These are phyloP conservation scores for Aspergillus texensis DNA, from an alignment of 2,329 filamentous ascomycete species.

Conservation along the genomic window DNA sequence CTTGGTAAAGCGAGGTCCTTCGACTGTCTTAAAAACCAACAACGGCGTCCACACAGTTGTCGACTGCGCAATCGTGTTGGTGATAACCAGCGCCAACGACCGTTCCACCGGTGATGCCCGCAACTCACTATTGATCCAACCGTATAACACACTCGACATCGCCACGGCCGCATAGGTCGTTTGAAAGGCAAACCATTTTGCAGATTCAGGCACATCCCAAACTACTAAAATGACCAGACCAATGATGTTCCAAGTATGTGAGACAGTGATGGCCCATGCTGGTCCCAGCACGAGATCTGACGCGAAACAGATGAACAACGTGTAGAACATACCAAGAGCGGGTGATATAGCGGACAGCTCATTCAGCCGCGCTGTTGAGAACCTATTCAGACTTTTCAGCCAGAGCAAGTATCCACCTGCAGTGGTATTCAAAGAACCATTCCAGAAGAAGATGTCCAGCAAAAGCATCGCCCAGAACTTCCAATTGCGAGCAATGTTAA, in stretches of 20 bases:
- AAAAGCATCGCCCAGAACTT: constrained; percentile 30
- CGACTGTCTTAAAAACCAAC: constrained; percentile 53
- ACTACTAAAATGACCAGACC: constrained; percentile 57
- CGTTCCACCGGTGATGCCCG: constrained; percentile 46
- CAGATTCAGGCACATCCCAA: constrained; percentile 59
- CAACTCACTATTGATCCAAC: constrained; percentile 58
- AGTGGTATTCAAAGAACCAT: constrained; percentile 49
- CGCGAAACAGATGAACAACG: constrained; percentile 56
- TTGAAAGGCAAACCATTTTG: constrained; percentile 58
- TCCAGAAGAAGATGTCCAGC: constrained; percentile 57
- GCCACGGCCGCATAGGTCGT: constrained; percentile 54
- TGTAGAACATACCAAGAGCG: constrained; percentile 57
- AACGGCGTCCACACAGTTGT: constrained; percentile 61
- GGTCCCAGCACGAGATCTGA: constrained; percentile 52
- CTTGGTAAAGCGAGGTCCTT: constrained; percentile 47
- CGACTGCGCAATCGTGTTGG: constrained; percentile 58
- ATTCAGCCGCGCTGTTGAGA: constrained; percentile 50
- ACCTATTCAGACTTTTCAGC: constrained; percentile 59
- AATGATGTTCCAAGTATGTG: constrained; percentile 55
- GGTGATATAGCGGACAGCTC: constrained; percentile 57
- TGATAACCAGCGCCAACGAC: constrained; percentile 53
- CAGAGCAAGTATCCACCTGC: constrained; percentile 59
- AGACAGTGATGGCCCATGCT: constrained; percentile 58
- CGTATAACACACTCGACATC: constrained; percentile 59
- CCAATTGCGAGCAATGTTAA: too few relatives aligned